Evolutionary conservation across 2,329 filamentous ascomycete genomes (phyloP).

Genomic region (Arthrobotrys pseudoclavata): DNA sequence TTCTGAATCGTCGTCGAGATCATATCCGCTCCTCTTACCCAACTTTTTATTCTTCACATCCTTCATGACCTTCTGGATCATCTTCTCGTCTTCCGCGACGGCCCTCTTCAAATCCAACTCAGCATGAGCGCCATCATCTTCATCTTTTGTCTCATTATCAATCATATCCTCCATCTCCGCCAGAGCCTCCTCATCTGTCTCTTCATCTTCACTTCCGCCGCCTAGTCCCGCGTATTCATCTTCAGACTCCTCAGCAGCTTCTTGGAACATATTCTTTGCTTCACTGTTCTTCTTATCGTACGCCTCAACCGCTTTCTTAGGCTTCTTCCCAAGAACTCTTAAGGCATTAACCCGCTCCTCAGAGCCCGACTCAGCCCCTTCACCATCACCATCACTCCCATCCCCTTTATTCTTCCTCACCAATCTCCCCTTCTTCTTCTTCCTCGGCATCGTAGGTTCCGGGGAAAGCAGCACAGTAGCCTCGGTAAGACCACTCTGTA

Average conservation of each 20-base stretch:
- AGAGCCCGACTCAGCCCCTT: slow-evolving; percentile 61
- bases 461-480: slow-evolving; percentile 57
- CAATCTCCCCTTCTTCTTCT: slow-evolving; percentile 67
- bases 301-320: slow-evolving; percentile 69
- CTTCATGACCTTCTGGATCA: slow-evolving; percentile 90
- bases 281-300: slow-evolving; percentile 90
- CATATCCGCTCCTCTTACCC: slow-evolving; percentile 82
- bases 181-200: slow-evolving; percentile 79
- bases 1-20: slow-evolving; percentile 85
- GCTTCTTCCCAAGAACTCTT: slow-evolving; percentile 77
- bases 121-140: slow-evolving; percentile 83
- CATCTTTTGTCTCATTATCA: slow-evolving; percentile 83
- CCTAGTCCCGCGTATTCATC: slow-evolving; percentile 97
- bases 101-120: slow-evolving; percentile 90
- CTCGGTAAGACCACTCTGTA: slow-evolving; percentile 60
- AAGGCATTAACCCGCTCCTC: slow-evolving; percentile 72
- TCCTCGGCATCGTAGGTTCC: slow-evolving; percentile 70
- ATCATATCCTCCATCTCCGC: slow-evolving; percentile 79
- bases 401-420: slow-evolving; percentile 66
- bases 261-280: slow-evolving; percentile 87
- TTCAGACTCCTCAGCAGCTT: slow-evolving; percentile 96
- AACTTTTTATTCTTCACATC: slow-evolving; percentile 92
- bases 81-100: slow-evolving; percentile 83
- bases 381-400: slow-evolving; percentile 71
- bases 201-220: slow-evolving; percentile 84